Percentiles rank a stretch among this genome's conserved stretches.
Conservation (phyloP, 768 basidiomycete genomes). For the Calocybe gangraenosa region DNA sequence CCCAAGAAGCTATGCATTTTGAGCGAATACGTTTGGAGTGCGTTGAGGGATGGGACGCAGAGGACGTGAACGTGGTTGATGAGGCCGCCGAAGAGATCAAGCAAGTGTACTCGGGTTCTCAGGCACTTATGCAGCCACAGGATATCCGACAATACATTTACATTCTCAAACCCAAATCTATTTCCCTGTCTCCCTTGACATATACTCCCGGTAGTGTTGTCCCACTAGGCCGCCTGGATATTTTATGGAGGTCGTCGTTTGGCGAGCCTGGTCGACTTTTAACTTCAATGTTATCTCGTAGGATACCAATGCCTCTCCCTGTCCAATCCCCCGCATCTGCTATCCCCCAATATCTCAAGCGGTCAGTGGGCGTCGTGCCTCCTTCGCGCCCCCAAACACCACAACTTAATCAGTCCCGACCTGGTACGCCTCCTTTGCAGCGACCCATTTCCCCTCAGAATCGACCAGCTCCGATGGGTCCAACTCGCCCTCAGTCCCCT, state of each 20-base stretch:
- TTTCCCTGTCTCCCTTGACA: constrained; percentile 40
- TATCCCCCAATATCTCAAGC: constrained; percentile 73
- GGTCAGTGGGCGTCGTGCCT: constrained; percentile 32
- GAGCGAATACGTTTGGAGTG: constrained; percentile 79
- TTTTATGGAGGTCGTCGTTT: constrained; percentile 82
- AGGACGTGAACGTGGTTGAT: constrained; percentile 47
- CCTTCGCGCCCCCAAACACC: constrained; percentile 60
- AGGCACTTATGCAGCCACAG: constrained; percentile 76
- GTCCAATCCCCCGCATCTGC: constrained; percentile 59
- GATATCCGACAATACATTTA: constrained; percentile 88
- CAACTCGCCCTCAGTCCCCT: constrained; percentile 31
- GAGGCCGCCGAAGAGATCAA: constrained; percentile 21
- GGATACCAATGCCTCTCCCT: constrained; percentile 55
- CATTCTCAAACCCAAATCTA: constrained; percentile 54
- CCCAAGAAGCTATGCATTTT: constrained; percentile 71
- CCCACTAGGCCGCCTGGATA: constrained; percentile 82
- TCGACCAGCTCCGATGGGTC: constrained; percentile 33
- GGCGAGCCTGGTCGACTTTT: constrained; percentile 85
- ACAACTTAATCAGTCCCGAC: constrained; percentile 45
- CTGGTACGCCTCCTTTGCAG: constrained; percentile 50
- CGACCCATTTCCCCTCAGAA: constrained; percentile 37
- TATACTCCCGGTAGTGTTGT: constrained; percentile 68
- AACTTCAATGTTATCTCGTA: constrained; percentile 84
- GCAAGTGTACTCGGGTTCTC: constrained; percentile 54
- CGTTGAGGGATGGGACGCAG: constrained; percentile 58